Evolutionary conservation across 2,329 filamentous ascomycete species (phyloP), one percentile per base, ranked within the genome.

Genomic region (Botrytis aclada): DNA sequence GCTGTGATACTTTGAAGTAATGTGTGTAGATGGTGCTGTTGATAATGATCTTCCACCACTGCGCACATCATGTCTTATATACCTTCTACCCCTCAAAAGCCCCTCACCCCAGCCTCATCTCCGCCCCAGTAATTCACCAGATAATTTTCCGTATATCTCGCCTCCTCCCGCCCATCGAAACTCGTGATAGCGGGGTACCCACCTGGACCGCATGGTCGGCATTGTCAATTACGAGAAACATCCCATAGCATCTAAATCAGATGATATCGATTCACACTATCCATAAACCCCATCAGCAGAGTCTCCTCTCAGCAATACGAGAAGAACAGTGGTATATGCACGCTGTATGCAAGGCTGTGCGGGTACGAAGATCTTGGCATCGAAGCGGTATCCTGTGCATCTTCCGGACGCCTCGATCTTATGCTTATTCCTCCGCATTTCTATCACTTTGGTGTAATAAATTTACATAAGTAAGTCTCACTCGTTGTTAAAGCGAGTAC

Each of bases 161-260:
- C 47, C 25, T 29, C 51, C 51, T 29, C 14, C 14, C n/a, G 2
- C 25, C 51, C 51, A 56, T 71, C 56, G n/a, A 39, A 43, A 54
- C 69, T 71, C 69, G 69, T 71, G 61, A 56, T 66, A 65, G 69
- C 69, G 60, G 69, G 51, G 58, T 41, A 10, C 16, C 62, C 25
- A 20, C 45, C 4, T 3, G 32, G 32, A 62, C 32, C 39, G 29
- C 34, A 39, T n/a, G 10, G n/a, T 5, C 14, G 39, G 64, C 45
- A 37, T 25, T 2, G 64, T 32, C 64, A 54, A 67, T 54, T 67
- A 54, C 64, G 64, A 67, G 64, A 54, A 22, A 41, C 25, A 41
- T 14, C 6, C 37, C 45, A 66, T 37, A 16, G 9, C 18, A 39
- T 3, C 25, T 29, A 14, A 54, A 67, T 67, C 64, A 67, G 47